Base-by-base conservation (phyloP, 1,284 basidiomycete species). In the Anthracocystis walkeri region DNA sequence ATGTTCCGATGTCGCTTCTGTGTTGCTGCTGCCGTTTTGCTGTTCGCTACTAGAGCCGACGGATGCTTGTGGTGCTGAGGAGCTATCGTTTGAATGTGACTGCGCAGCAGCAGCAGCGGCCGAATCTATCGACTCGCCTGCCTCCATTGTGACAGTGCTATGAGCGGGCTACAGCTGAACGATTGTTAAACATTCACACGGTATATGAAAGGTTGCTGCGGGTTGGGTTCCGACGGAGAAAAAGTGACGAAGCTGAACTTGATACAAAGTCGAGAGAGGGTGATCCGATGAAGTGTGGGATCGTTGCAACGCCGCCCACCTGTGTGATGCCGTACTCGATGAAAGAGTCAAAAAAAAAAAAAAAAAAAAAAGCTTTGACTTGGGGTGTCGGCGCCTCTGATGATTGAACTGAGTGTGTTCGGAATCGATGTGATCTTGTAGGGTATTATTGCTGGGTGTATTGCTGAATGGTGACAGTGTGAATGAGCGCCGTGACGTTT, bases 101-200 rank as follows among this genome's bases (percentile, higher is more conserved):
- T 31, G 29, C 20, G 31, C 45, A 40, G 31, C 55, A 20, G 31
- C 44, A 16, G 51, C 31, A 35, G 21, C 53, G n/a, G 42, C 66
- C 49, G 55, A 14, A 60, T 70, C 59, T 71, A 70, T 71, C 44
- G 73, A 75, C 54, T 75, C 73, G 29, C 73, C 73, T 12, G 67
- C 73, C 51, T 75, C 73, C 73, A 75, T 75, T 41, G 1, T 62
- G 50, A 6, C 44, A 25, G 6, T 23, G 48, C 65, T 74, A 74
- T 46, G 65, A 23, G 7, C n/a, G 14, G 38, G 33, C 46, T 50
- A 4, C 25, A 6, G n/a, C 10, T 8, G 4, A 3, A 35, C 8
- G 14, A 21, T 14, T 14, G 46, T 21, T 23, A n/a, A 2, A 12
- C 56, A 58, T 58, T 21, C 54, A 41, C 52, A 20, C 52, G 35